Evolutionary conservation across 805 yeast species (phyloP).

Genomic region (Candida anglica): DNA sequence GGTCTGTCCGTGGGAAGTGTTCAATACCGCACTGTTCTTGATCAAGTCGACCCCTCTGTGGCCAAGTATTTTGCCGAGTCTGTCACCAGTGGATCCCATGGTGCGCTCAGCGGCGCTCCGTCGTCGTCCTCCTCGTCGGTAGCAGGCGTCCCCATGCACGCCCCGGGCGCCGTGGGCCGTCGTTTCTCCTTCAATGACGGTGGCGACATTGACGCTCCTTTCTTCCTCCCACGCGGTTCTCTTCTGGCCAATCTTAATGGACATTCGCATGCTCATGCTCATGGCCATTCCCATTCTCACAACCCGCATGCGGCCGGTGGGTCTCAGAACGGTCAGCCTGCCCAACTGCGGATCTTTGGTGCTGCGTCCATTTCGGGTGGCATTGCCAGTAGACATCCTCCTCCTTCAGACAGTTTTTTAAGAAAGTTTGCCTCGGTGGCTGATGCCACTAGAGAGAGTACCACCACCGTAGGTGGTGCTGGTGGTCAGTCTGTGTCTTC

Average conservation of each 20-base stretch:
- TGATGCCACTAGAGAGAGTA: slow-evolving; percentile 67
- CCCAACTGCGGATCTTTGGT: slow-evolving; percentile 37
- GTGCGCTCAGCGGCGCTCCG: slow-evolving; percentile 7
- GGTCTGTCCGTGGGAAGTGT: slow-evolving; percentile 9
- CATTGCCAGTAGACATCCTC: slow-evolving; percentile 43
- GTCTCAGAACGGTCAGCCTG: slow-evolving; percentile 9
- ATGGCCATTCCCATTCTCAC: neutral
- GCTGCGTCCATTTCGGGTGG: slow-evolving; percentile 63
- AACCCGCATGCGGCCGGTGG: slow-evolving; percentile 9
- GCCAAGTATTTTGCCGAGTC: slow-evolving; percentile 24
- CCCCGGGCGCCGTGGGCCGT: slow-evolving; percentile 17
- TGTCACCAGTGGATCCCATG: slow-evolving; percentile 7
- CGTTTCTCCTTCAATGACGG: slow-evolving; percentile 40
- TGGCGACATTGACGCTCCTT: slow-evolving; percentile 41
- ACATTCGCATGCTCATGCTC: neutral
- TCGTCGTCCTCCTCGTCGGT: too few relatives aligned
- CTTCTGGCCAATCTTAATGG: slow-evolving; percentile 35
- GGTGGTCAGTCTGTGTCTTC: slow-evolving; percentile 28
- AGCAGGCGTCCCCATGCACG: too few relatives aligned
- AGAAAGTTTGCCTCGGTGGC: slow-evolving; percentile 64
- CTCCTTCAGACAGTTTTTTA: slow-evolving; percentile 47
- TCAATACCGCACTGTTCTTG: slow-evolving; percentile 29
- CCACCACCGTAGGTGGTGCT: slow-evolving; percentile 42
- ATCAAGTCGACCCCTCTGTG: slow-evolving; percentile 39
- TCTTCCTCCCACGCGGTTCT: slow-evolving; percentile 47